These are phyloP conservation scores for Saitozyma podzolica DNA, from an alignment of 768 basidiomycete genomes.

Conservation along the genomic window DNA sequence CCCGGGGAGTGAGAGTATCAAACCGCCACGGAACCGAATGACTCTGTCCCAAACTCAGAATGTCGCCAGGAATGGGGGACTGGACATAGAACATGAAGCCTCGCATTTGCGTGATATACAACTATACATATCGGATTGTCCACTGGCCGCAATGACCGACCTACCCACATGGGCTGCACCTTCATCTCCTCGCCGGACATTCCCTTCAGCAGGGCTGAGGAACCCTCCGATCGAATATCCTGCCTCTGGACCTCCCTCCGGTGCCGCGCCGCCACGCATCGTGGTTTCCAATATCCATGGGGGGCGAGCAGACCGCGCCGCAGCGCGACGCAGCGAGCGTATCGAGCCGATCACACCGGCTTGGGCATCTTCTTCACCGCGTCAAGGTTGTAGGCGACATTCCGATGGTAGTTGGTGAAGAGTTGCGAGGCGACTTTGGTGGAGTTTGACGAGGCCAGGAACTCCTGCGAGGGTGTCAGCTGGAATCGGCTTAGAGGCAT, in stretches of 20 bases:
- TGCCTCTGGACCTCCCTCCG: too few species aligned
- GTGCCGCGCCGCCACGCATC: too few species aligned
- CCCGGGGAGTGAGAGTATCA: neutral
- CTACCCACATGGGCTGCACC: too few species aligned
- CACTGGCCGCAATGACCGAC: too few species aligned
- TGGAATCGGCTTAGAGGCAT: neutral
- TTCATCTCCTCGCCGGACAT: too few species aligned
- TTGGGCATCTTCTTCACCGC: conserved; percentile 55
- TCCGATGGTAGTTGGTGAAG: conserved; percentile 82
- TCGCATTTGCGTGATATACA: too few species aligned
- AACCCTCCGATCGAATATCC: too few species aligned
- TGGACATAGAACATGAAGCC: neutral
- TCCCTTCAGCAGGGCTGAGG: too few species aligned
- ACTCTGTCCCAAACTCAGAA: neutral
- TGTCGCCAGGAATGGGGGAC: neutral
- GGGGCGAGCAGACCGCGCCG: too few species aligned
- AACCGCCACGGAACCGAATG: neutral
- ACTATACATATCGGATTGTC: too few species aligned
- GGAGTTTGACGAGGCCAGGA: conserved; percentile 71
- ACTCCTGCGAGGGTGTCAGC: conserved; percentile 60
- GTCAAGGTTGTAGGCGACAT: conserved; percentile 88
- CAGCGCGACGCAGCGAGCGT: too few species aligned
- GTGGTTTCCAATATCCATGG: too few species aligned
- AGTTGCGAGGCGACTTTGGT: conserved; percentile 80
- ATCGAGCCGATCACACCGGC: conserved; percentile 12